Evolutionary conservation across 495 filamentous ascomycete species (phyloP).

Genomic region (Penicillium paxilli): DNA sequence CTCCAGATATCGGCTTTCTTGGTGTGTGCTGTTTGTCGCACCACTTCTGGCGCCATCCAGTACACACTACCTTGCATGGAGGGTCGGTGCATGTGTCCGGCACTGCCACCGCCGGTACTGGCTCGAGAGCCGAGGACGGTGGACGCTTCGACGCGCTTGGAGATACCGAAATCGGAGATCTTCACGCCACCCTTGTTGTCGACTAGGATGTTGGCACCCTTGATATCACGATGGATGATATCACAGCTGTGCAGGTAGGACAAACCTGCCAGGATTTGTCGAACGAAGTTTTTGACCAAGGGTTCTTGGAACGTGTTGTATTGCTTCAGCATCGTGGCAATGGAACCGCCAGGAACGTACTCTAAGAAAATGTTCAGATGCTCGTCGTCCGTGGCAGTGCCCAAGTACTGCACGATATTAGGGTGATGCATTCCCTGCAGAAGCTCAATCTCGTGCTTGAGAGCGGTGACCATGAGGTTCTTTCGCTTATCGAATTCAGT

Average conservation of each 20-base stretch:
- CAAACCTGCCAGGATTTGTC: conserved; percentile 93
- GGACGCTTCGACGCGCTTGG: conserved; percentile 90
- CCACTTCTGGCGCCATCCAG: conserved; percentile 99
- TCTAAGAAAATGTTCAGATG: conserved; percentile 99
- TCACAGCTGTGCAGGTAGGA: conserved; percentile 92
- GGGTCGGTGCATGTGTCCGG: conserved; percentile 75
- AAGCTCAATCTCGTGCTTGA: conserved; percentile 94
- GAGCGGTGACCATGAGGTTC: conserved; percentile 94
- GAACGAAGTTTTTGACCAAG: conserved; percentile 92
- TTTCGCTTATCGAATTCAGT: conserved; percentile 84
- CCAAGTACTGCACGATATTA: conserved; percentile 98
- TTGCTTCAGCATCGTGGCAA: conserved; percentile 96
- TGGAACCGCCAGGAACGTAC: conserved; percentile 96
- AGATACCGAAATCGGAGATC: conserved; percentile 99
- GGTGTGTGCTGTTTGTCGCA: conserved; percentile 95
- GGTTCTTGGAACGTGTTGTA: conserved; percentile 94
- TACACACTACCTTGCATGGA: conserved; percentile 97
- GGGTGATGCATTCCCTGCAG: conserved; percentile 92
- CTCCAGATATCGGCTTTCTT: conserved; percentile 99
- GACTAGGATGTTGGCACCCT: conserved; percentile 97
- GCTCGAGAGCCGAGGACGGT: conserved; percentile 58
- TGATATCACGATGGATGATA: conserved; percentile 99
- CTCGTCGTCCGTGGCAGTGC: conserved; percentile 84
- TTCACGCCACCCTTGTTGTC: conserved; percentile 99
- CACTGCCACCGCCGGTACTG: conserved; percentile 39